Evolutionary conservation across 2,329 filamentous ascomycete species (phyloP).

Genomic region (Pyrenochaeta sp.): DNA sequence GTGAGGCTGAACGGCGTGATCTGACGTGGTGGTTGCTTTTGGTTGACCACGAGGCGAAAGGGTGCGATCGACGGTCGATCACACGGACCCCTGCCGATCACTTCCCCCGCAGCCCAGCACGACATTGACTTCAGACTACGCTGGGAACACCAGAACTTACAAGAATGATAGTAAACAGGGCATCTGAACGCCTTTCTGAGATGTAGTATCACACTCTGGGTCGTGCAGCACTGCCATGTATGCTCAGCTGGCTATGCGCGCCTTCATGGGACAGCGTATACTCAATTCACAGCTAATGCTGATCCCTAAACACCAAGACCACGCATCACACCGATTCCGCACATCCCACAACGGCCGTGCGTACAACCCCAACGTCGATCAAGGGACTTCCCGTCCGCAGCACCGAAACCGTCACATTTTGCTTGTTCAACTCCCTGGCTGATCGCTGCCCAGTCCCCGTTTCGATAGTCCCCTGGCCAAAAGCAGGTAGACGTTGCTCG

Average conservation of each 20-base stretch:
- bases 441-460: slow-evolving; percentile 6
- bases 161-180: too few relatives aligned
- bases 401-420: background rate
- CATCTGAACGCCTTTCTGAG: too few relatives aligned
- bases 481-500: background rate
- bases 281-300: background rate
- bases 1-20: too few relatives aligned
- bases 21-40: too few relatives aligned
- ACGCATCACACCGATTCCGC: too few relatives aligned
- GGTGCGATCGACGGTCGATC: slow-evolving; percentile 6
- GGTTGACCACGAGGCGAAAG: background rate
- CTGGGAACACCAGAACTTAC: background rate
- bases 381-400: background rate
- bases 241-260: too few relatives aligned
- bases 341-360: slow-evolving; percentile 5
- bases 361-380: slow-evolving; percentile 2
- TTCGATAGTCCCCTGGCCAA: background rate
- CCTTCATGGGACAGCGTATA: too few relatives aligned
- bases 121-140: slow-evolving; percentile 1
- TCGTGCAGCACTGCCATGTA: too few relatives aligned
- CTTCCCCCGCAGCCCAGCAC: slow-evolving; percentile 1
- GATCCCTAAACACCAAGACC: slow-evolving; percentile 1
- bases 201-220: too few relatives aligned
- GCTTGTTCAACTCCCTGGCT: slow-evolving; percentile 2
- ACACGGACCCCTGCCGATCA: slow-evolving; percentile 7